phyloP scores from a whole-genome alignment of 495 filamentous ascomycete species.

The Beverwykella pulmonaria region DNA sequence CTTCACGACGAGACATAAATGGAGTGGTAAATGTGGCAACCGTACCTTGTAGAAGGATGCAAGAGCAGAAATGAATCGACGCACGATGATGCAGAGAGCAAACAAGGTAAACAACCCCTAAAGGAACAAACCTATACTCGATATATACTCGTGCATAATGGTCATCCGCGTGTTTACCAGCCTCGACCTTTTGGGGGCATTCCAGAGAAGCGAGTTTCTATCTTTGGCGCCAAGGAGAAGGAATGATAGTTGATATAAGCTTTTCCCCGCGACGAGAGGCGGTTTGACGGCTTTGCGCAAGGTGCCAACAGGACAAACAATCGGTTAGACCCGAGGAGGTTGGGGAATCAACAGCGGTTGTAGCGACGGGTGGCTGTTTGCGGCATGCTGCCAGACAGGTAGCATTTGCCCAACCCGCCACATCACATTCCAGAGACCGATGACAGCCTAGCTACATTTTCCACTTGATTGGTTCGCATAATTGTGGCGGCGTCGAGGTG shows the following conservation, averaged over 20 bases:
- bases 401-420: constrained; percentile 1
- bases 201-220: constrained; percentile 24
- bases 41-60: constrained; percentile 29
- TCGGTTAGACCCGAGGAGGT: constrained; percentile 1
- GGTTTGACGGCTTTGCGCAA: constrained; percentile 28
- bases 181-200: constrained; percentile 27
- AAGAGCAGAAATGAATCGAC: constrained; percentile 17
- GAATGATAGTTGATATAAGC: constrained; percentile 33
- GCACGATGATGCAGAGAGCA: constrained; percentile 33
- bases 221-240: constrained; percentile 20
- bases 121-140: constrained; percentile 35
- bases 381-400: constrained; percentile 33
- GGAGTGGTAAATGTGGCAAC: background rate
- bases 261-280: constrained; percentile 19
- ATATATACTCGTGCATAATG: constrained; percentile 33
- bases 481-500: background rate
- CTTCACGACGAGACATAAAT: constrained; percentile 5
- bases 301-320: constrained; percentile 29
- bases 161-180: constrained; percentile 31
- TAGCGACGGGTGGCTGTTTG: constrained; percentile 3
- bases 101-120: constrained; percentile 31
- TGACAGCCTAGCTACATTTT: too few relatives aligned
- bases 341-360: constrained; percentile 20
- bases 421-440: constrained; percentile 19
- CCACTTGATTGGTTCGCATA: background rate